Percentiles rank a stretch among this genome's conserved stretches.
These are phyloP conservation scores for Solanum chmielewskii DNA, from an alignment of 257 asterid species.

Conservation along the genomic window DNA sequence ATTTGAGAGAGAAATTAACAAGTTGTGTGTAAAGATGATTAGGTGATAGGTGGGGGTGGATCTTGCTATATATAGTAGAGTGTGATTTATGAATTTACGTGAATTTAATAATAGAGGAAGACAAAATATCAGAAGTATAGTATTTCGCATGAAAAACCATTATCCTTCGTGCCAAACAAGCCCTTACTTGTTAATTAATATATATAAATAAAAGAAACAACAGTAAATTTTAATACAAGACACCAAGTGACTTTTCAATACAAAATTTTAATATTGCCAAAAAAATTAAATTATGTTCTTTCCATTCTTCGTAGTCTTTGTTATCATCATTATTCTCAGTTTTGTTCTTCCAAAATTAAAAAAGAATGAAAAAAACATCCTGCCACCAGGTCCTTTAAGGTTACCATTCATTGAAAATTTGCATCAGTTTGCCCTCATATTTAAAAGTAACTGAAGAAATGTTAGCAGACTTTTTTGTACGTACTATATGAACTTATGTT, in stretches of 20 bases:
- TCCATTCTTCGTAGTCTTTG: background rate
- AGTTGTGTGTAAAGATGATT: no score
- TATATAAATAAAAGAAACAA: background rate
- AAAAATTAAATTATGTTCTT: background rate
- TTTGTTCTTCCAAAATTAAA: background rate
- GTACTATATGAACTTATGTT: no score
- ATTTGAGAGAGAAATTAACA: no score
- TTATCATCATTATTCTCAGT: background rate
- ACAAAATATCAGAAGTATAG: no score
- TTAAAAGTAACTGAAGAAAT: background rate
- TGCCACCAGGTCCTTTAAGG: background rate
- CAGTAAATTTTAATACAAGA: background rate
- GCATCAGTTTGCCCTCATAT: background rate
- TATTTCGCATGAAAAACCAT: background rate
- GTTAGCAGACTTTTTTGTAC: background rate
- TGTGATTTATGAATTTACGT: no score
- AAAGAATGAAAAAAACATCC: background rate
- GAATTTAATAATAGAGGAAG: no score
- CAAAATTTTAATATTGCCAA: background rate
- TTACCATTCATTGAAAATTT: background rate
- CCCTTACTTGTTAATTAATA: background rate
- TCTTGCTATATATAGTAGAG: no score
- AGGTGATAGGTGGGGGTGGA: no score
- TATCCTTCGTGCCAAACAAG: background rate
- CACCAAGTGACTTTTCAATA: background rate